Evolutionary conservation across 2,329 filamentous ascomycete genomes (phyloP).

Genomic region (Colletotrichum orbiculare): DNA sequence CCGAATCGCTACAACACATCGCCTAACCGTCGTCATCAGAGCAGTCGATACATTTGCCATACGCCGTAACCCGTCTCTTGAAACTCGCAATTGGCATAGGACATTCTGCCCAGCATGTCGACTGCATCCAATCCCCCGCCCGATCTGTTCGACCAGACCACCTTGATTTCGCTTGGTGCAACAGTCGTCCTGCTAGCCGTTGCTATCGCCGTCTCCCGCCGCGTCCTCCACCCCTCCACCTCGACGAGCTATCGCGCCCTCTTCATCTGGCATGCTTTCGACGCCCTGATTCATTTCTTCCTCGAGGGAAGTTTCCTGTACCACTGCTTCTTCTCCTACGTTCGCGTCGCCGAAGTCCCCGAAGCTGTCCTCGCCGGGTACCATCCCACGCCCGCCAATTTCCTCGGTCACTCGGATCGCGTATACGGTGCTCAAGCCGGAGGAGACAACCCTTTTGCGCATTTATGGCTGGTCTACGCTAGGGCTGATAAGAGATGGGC

Average conservation of each 20-base stretch:
- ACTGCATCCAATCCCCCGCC: conserved; percentile 53
- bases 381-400: conserved; percentile 64
- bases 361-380: conserved; percentile 47
- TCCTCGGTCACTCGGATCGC: conserved; percentile 58
- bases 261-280: conserved; percentile 95
- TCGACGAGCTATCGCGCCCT: conserved; percentile 74
- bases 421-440: conserved; percentile 69
- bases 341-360: conserved; percentile 48
- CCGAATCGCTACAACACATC: neutral
- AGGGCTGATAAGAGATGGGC: conserved; percentile 73
- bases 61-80: neutral
- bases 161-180: conserved; percentile 67
- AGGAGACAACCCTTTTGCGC: conserved; percentile 64
- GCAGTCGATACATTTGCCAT: too few species aligned
- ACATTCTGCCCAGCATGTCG: conserved; percentile 37
- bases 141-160: conserved; percentile 70
- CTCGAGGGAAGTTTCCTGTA: conserved; percentile 94
- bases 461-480: conserved; percentile 77
- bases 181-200: conserved; percentile 63
- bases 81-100: neutral
- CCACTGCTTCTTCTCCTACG: conserved; percentile 85
- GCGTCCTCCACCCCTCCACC: conserved; percentile 59
- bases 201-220: conserved; percentile 62
- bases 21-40: too few species aligned
- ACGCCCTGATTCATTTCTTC: conserved; percentile 89